These are phyloP conservation scores for Capsella rubella DNA, from an alignment of 441 rosid genomes.

Conservation along the genomic window DNA sequence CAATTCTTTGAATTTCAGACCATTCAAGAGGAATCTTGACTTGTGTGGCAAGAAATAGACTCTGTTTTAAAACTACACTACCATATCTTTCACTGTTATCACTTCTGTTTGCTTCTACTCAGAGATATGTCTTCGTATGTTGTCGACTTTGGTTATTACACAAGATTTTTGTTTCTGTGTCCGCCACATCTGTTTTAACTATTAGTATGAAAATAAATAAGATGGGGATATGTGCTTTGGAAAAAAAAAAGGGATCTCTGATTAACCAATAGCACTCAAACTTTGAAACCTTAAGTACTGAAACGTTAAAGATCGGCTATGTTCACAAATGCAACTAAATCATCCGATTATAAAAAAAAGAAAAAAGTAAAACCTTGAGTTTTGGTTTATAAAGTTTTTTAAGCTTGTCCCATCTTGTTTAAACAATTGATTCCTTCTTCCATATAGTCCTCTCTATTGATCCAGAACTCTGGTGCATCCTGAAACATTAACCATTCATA, in stretches of 20 bases:
- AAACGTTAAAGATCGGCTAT: too few species aligned
- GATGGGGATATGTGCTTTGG: too few species aligned
- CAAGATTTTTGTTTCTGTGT: neutral
- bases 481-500: constrained; percentile 41
- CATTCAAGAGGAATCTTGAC: constrained; percentile 60
- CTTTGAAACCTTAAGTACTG: neutral
- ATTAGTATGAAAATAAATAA: too few species aligned
- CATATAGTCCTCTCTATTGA: constrained; percentile 85
- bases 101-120: constrained; percentile 12
- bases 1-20: constrained; percentile 76
- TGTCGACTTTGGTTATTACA: neutral
- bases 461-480: constrained; percentile 99
- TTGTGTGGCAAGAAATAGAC: constrained; percentile 61
- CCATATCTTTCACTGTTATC: neutral
- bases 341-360: neutral
- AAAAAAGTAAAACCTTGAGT: neutral
- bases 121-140: neutral
- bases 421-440: constrained; percentile 89
- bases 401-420: constrained; percentile 73
- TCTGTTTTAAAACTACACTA: neutral
- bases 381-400: constrained; percentile 17
- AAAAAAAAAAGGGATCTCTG: neutral
- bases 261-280: neutral
- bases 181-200: too few species aligned
- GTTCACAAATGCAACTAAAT: neutral